Percentiles rank a stretch among this genome's conserved stretches.
phyloP scores from a whole-genome alignment of 441 rosid species.

The Pelargonium myrrhifolium region DNA sequence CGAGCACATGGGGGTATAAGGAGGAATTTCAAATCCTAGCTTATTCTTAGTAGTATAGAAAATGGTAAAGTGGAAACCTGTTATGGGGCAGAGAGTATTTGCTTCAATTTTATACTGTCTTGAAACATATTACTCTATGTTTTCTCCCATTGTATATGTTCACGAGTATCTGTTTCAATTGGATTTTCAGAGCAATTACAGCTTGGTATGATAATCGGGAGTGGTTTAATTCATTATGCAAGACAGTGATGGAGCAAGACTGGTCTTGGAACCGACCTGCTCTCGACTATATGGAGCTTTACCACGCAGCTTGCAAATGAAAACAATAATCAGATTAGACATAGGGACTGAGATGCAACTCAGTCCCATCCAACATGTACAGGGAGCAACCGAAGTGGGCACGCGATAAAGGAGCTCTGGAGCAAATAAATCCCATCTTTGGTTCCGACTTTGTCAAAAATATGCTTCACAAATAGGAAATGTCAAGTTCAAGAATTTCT shows the following conservation, averaged over 20 bases:
- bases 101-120: no score
- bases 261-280: constrained; percentile 99
- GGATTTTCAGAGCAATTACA: constrained; percentile 64
- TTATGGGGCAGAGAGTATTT: no score
- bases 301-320: constrained; percentile 75
- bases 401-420: neutral
- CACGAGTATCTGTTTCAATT: neutral
- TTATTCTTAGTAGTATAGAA: no score
- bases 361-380: constrained; percentile 25
- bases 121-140: neutral
- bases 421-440: neutral
- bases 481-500: neutral
- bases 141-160: neutral
- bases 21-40: no score
- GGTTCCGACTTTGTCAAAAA: no score
- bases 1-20: no score
- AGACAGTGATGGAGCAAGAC: constrained; percentile 95
- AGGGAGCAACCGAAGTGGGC: constrained; percentile 9
- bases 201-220: constrained; percentile 75
- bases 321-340: constrained; percentile 8
- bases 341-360: constrained; percentile 7
- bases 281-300: constrained; percentile 92
- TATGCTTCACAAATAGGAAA: neutral
- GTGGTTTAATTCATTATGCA: constrained; percentile 63
- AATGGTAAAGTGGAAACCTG: no score